Base-by-base conservation (phyloP, 2,329 filamentous ascomycete genomes). In the Ophiostoma sp. region DNA sequence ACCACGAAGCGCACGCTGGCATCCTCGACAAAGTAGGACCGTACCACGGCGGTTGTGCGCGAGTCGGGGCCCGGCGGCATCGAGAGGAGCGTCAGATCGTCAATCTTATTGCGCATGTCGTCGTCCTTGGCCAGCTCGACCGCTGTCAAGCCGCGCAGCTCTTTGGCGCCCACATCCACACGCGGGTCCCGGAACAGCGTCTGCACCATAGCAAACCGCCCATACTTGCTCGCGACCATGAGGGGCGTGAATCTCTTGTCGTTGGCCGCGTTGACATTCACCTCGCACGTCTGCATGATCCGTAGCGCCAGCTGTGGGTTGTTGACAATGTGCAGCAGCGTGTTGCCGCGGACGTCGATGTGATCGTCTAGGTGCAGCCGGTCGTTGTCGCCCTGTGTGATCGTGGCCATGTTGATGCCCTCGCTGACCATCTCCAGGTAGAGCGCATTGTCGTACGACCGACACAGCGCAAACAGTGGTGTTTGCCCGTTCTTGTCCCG, bases 161-260 rank as follows among this genome's bases (percentile, higher is more conserved):
- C 96, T 76, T 90, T 91, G 42, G 93, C 87, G 58, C 89, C 87
- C 14, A 94, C 80, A 75, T 99, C 95, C 4, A 97, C 92, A 73
- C 96, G 84, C 38, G 92, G 86, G 76, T 99, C 95, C 58, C 89
- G 85, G 77, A 96, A 98, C 5, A 99, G 83, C 9, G 89, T 88
- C 69, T 93, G 85, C 18, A 99, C 94, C 82, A 97, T 92, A 74
- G 98, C 95, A 67, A 96, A 90, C 71, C 95, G 87, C 45, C 95
- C 95, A 75, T 98, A 99, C 77, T 99, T 99, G 84, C 94, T 98
- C 7, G 94, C 94, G 71, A 99, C 90, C 95, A 99, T 99, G 68
- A 99, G 82, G 1, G 95, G 89, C 0, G 96, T 99, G 75, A 99
- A 98, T 64, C 87, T 89, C 79, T 92, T 97, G 74, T 98, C 93